Percentiles rank a stretch among this genome's conserved stretches.
phyloP scores from a whole-genome alignment of 371 early-diverging fungal genomes.

The Cladochytrium tenue region DNA sequence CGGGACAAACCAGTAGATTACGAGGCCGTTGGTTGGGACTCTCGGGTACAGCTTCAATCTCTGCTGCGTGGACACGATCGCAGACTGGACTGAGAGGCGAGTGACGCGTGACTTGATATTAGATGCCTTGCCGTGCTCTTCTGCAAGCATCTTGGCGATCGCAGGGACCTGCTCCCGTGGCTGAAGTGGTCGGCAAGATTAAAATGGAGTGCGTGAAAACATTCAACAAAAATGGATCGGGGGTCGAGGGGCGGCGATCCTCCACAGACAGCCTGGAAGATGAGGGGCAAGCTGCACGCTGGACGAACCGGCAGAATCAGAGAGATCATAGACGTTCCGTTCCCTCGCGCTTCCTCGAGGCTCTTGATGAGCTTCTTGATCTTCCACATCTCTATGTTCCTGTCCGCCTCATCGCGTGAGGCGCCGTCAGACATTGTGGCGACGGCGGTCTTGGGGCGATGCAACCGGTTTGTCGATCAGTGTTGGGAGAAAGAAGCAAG shows the following conservation, averaged over 20 bases:
- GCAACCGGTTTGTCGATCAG: no score
- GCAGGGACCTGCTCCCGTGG: slow-evolving; percentile 95
- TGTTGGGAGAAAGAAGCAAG: no score
- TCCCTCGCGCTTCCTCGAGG: slow-evolving; percentile 94
- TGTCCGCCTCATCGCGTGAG: slow-evolving; percentile 19
- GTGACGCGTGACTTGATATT: slow-evolving; percentile 99
- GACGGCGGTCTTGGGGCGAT: no score
- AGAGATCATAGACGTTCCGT: slow-evolving; percentile 99
- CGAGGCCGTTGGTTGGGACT: slow-evolving; percentile 93
- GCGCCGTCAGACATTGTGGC: no score
- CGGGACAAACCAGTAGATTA: slow-evolving; percentile 74
- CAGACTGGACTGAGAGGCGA: slow-evolving; percentile 95
- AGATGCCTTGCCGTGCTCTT: slow-evolving; percentile 99
- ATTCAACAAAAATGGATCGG: no score
- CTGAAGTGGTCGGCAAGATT: slow-evolving; percentile 15
- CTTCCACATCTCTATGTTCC: slow-evolving; percentile 46
- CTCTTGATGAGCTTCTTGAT: slow-evolving; percentile 74
- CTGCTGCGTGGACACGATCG: slow-evolving; percentile 98
- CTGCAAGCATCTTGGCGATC: slow-evolving; percentile 93
- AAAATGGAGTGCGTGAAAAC: neutral
- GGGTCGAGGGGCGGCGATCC: no score
- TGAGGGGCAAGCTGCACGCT: no score
- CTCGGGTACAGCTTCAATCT: slow-evolving; percentile 94
- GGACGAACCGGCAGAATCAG: slow-evolving; percentile 93
- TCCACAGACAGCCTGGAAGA: no score